Evolutionary conservation across 257 asterid species (phyloP).

Genomic region (Voacanga thouarsii): DNA sequence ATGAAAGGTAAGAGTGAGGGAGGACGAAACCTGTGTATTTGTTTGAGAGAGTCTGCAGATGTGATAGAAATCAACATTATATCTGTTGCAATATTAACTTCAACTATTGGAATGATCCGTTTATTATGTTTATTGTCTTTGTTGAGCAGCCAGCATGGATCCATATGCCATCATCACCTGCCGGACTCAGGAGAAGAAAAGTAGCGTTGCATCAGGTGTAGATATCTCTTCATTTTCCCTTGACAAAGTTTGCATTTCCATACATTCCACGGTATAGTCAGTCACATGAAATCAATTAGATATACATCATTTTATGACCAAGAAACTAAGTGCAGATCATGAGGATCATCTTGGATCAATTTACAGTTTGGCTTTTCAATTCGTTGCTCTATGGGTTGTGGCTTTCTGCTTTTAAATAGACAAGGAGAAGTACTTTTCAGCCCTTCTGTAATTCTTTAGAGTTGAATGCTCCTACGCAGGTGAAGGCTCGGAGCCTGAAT

Average conservation of each 20-base stretch:
- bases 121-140: neutral
- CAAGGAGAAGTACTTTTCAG: neutral
- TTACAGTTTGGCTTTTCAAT: neutral
- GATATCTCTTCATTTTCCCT: neutral
- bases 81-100: too few species aligned
- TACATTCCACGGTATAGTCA: too few species aligned
- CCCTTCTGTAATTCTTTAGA: neutral
- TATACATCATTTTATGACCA: too few species aligned
- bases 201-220: conserved; percentile 63
- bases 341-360: neutral
- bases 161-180: conserved; percentile 63
- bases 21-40: neutral
- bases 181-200: conserved; percentile 79
- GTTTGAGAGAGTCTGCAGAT: too few species aligned
- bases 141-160: conserved; percentile 55
- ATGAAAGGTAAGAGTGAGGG: too few species aligned
- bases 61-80: too few species aligned
- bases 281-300: too few species aligned
- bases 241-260: neutral
- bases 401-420: neutral
- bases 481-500: conserved; percentile 56
- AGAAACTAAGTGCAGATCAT: neutral
- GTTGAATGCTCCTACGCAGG: conserved; percentile 30
- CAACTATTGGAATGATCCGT: too few species aligned
- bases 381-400: neutral